Evolutionary conservation across 2,329 filamentous ascomycete genomes (phyloP).

Genomic region (Colletotrichum neosansevieriae): DNA sequence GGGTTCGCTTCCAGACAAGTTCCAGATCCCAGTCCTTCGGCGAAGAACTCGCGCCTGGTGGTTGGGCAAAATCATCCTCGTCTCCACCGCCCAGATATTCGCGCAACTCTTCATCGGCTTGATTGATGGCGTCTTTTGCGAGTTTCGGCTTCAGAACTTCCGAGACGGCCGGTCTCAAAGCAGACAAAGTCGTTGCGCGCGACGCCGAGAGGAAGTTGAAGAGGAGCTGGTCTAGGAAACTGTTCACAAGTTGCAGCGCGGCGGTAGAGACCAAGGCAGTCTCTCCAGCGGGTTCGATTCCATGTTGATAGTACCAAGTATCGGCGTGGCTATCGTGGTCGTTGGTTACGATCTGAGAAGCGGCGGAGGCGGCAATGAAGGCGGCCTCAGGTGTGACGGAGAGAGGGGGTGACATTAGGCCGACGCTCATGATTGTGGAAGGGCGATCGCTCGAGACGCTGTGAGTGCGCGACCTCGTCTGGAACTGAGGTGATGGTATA

Average conservation of each 20-base stretch:
- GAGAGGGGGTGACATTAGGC: constrained; percentile 74
- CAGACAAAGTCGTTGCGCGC: constrained; percentile 79
- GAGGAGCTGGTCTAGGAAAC: constrained; percentile 91
- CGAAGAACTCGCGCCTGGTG: constrained; percentile 61
- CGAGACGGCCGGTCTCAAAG: constrained; percentile 83
- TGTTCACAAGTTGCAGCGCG: constrained; percentile 85
- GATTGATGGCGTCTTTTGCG: constrained; percentile 84
- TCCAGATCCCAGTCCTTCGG: constrained; percentile 86
- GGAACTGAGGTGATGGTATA: constrained; percentile 49
- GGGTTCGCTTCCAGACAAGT: constrained; percentile 91
- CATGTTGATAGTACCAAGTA: constrained; percentile 76
- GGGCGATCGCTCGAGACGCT: constrained; percentile 80
- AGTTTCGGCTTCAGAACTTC: constrained; percentile 92
- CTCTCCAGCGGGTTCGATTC: constrained; percentile 73
- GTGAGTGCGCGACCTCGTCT: constrained; percentile 63
- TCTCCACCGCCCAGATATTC: constrained; percentile 87
- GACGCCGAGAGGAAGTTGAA: constrained; percentile 89
- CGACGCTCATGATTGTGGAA: constrained; percentile 68
- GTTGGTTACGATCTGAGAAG: constrained; percentile 91
- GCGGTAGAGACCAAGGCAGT: constrained; percentile 78
- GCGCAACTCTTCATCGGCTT: constrained; percentile 86
- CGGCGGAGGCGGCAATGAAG: constrained; percentile 89
- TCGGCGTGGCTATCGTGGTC: constrained; percentile 83
- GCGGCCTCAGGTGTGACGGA: constrained; percentile 81
- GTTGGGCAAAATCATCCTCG: constrained; percentile 75